Evolutionary conservation across 2,329 filamentous ascomycete species (phyloP), one percentile per base, ranked within the genome.

Genomic region (Exophiala spinifera): DNA sequence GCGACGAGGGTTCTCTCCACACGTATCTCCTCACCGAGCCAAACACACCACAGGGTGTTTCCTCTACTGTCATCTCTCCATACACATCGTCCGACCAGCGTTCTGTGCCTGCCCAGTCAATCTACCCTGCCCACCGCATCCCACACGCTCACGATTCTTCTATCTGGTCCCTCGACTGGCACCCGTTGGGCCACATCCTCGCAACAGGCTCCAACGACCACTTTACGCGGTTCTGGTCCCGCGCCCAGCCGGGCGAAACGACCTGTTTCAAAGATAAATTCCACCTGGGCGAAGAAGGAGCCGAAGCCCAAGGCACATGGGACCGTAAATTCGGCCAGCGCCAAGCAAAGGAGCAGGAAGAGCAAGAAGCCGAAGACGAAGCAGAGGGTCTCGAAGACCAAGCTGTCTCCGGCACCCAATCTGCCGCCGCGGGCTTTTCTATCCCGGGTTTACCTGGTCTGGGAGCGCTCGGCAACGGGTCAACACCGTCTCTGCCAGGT

Each of bases 151-250:
- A 99, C 70, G 89, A 95, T 63, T 95, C 91, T 69, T 90, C 91
- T 15, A 94, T 99, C 61, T 99, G 94, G 94, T 95, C 91, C 15
- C 81, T 99, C 46, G 91, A 96, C 74, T 99, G 94, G 91, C 94
- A 99, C 69, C 94, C 94, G 0, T 79, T 97, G 0, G 94, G 94
- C 23, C 94, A 99, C 67, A 92, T 99, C 60, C 81, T 99, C 6
- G 91, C 91, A 0, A 95, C 92, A 1, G 94, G 94, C 11, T 96
- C 91, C 10, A 97, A 99, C 70, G 94, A 99, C 70, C 87, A 94
- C 37, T 91, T 96, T 58, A 97, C 94, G 2, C 86, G 94, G 45
- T 99, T 99, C 76, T 99, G 94, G 94, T 91, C 91, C 3, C 86
- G 94, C 39, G 84, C 90, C 14, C 80, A 94, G 45, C 94, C 94